Base-by-base conservation (phyloP, 345 rosid genomes). In the Euphorbia peplus region DNA sequence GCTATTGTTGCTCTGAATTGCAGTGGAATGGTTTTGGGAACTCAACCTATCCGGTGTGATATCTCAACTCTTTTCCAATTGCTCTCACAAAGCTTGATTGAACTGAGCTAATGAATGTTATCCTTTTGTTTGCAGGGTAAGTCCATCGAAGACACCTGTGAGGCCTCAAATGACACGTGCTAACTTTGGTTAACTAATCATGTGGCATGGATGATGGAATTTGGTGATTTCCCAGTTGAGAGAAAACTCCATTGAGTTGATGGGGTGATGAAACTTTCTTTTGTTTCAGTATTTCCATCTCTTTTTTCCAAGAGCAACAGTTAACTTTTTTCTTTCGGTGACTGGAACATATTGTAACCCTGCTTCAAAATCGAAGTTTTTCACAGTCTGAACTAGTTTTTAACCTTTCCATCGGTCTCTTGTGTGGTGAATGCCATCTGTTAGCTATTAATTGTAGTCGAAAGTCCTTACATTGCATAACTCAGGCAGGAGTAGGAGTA, bases 111-210 rank as follows among this genome's bases (percentile, higher is more conserved):
- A 14, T 29, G 54, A 5, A 15, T 67, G 59, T n/a, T 54, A 24
- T 48, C 26, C 30, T 12, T 60, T 65, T 21, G 16, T 18, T n/a
- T 51, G 52, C 69, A 92, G 93, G 89, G 90, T 92, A 64, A 86
- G 93, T 64, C 93, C 93, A 6, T 89, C 93, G 44, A 89, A 89
- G 82, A 92, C 96, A 60, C 96, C 90, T 0, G 93, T 89, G 71
- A 83, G 93, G 87, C 89, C 97, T 1, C 87, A 87, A 63, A 79
- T 86, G 68, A 68, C 86, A 74, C 83, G 79, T 68, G n/a, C 81
- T 86, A 8, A 52, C 81, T 64, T 10, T 61, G 64, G 75, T 16
- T 82, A 78, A 81, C 56, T 24, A 51, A 57, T 60, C 53, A 24
- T 56, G 60, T 44, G 74, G 70, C 57, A 53, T 64, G 63, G 76